phyloP scores from a whole-genome alignment of 2,329 filamentous ascomycete genomes.

The Plectosphaerella plurivora region DNA sequence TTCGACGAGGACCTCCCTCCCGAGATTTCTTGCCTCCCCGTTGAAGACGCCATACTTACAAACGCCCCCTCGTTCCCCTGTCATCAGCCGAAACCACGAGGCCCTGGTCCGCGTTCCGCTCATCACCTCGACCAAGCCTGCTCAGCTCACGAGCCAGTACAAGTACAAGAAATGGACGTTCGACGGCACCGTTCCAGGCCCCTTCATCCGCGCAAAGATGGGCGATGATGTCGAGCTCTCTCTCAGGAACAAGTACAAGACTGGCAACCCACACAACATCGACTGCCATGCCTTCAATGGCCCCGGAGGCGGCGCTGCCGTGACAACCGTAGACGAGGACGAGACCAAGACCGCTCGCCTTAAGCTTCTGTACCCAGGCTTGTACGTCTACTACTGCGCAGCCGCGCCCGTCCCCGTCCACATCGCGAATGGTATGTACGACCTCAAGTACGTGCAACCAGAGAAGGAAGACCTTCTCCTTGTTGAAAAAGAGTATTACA shows the following conservation, averaged over 20 bases:
- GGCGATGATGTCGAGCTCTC: slow-evolving; percentile 26
- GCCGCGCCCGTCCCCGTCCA: slow-evolving; percentile 28
- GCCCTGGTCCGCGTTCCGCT: slow-evolving; percentile 24
- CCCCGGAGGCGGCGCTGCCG: slow-evolving; percentile 23
- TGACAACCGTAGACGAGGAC: slow-evolving; percentile 25
- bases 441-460: slow-evolving; percentile 28
- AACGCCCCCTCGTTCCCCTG: slow-evolving; percentile 24
- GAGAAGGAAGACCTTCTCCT: slow-evolving; percentile 20
- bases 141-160: slow-evolving; percentile 24
- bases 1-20: too few relatives aligned
- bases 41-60: slow-evolving; percentile 21
- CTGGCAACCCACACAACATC: slow-evolving; percentile 29
- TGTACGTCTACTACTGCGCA: slow-evolving; percentile 28
- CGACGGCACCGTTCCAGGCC: slow-evolving; percentile 24
- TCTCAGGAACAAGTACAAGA: slow-evolving; percentile 24
- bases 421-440: slow-evolving; percentile 32
- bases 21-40: slow-evolving; percentile 12
- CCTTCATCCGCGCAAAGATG: slow-evolving; percentile 28
- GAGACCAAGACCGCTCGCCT: slow-evolving; percentile 25
- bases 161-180: slow-evolving; percentile 31
- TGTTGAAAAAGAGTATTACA: slow-evolving; percentile 27
- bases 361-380: slow-evolving; percentile 21
- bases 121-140: slow-evolving; percentile 17
- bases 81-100: slow-evolving; percentile 22
- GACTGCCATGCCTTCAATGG: slow-evolving; percentile 28